Evolutionary conservation across 2,329 filamentous ascomycete genomes (phyloP), one percentile per base, ranked within the genome.

Genomic region (Mycosphaerella sp.): DNA sequence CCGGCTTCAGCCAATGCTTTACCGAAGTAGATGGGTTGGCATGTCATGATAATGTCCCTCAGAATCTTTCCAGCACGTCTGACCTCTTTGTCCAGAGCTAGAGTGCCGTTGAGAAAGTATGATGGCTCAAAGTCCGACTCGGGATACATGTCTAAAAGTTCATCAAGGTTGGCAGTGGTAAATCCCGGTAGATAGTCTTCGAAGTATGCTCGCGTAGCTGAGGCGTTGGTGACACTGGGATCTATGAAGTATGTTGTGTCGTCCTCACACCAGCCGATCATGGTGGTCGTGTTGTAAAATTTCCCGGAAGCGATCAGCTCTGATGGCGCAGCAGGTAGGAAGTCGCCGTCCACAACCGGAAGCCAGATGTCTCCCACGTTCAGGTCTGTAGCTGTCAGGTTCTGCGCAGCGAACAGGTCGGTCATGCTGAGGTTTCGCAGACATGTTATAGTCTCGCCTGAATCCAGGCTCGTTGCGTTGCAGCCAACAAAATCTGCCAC

Each of bases 11-110:
- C 65, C 18, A 78, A 63, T 1, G 70, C 66, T 27, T 66, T 56
- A 2, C 68, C 75, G 45, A 72, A 71, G 44, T 69, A 68, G 7
- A 77, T 57, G 0, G 76, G 71, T 36, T 73, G 71, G 62, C 77
- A 79, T 0, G 68, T 66, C 70, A 79, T 75, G 27, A 78, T 44
- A 37, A 79, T 72, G 60, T 80, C 78, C 12, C 77, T 67, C 56
- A 78, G 74, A 17, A 77, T 71, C 28, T 73, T 67, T 0, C 75
- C 71, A 4, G 73, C 59, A 45, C 77, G 75, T 62, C 74, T 78
- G 62, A 77, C 78, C 46, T 80, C 71, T 25, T 65, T 60, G 2
- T 73, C 72, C 1, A 76, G 59, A 17, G 45, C 30, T 13, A 57
- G 8, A 6, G 51, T 49, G 13, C 54, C 52, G 39, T 71, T 70